These are phyloP conservation scores for Stemphylium lycopersici DNA, from an alignment of 2,329 filamentous ascomycete species.

Conservation along the genomic window DNA sequence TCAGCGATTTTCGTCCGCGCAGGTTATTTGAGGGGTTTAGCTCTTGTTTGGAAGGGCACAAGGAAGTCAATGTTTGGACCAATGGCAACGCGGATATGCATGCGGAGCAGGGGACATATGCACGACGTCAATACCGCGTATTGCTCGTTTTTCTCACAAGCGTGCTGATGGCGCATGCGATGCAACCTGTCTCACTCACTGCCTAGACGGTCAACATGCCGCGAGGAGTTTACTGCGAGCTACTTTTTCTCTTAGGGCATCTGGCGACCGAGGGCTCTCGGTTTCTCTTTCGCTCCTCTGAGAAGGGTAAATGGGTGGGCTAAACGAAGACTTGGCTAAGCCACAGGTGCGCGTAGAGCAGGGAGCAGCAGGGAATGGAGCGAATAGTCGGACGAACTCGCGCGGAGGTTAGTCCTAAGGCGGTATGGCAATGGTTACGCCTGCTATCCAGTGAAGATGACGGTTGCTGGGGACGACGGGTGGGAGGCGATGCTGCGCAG, in stretches of 20 bases:
- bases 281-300: conserved; percentile 2
- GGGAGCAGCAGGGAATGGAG: not conserved
- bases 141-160: not conserved
- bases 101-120: not conserved
- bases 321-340: not conserved
- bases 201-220: not conserved
- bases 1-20: conserved; percentile 15
- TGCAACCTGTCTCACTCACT: not conserved
- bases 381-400: conserved; percentile 4
- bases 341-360: not conserved
- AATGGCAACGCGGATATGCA: not conserved
- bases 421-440: no score
- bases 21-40: not conserved
- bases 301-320: not conserved
- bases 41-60: not conserved
- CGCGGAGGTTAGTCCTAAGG: not conserved
- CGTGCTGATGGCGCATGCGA: not conserved
- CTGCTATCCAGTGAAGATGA: not conserved
- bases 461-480: no score
- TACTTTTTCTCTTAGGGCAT: no score
- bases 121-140: not conserved
- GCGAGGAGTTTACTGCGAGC: no score
- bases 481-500: not conserved
- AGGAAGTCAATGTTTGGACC: not conserved
- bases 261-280: not conserved